Evolutionary conservation across 495 filamentous ascomycete species (phyloP), one percentile per base, ranked within the genome.

Genomic region (Hyaloscypha variabilis): DNA sequence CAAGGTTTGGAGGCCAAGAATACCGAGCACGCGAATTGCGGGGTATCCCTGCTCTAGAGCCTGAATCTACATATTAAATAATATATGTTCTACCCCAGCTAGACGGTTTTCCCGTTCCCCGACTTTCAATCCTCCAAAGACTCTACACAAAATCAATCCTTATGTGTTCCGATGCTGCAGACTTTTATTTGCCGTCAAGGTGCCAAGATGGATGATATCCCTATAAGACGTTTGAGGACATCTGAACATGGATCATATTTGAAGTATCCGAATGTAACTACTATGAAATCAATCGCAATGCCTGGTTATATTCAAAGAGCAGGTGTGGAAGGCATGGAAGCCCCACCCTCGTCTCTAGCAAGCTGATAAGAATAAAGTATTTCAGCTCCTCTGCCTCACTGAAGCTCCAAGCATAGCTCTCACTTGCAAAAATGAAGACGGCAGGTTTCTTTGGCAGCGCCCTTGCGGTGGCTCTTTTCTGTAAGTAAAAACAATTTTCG

Each of bases 351-450:
- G 19, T 19, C 39, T 46, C 39, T 46, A 19, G 19, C 39, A 8
- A 46, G 39, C 39, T 19, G 39, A 46, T 46, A 46, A 46, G 8
- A 46, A 10, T 10, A 46, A 46, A 19, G 8, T 8, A 46, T 46
- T 46, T 19, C 8, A 46, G 39, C 19, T 46, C 39, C 39, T 46
- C 19, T 46, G 8, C 19, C 19, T 46, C 39, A 10, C 19, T 46
- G 39, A 46, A 46, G 39, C 19, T 19, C 8, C 19, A 10, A 10
- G 8, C 10, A 10, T 19, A 10, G 39, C 39, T 19, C 8, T 8
- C 19, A 10, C 39, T 10, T 51, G 34, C 23, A 51, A 71, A 46
- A 31, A 71, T 71, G 69, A 66, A 60, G 69, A 29, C 56, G 34
- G 58, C 53, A 36, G 68, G 53, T 30, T 60, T 71, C 25, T 30